Conservation (phyloP, 768 basidiomycete species). For the Stropharia rugosoannulata region DNA sequence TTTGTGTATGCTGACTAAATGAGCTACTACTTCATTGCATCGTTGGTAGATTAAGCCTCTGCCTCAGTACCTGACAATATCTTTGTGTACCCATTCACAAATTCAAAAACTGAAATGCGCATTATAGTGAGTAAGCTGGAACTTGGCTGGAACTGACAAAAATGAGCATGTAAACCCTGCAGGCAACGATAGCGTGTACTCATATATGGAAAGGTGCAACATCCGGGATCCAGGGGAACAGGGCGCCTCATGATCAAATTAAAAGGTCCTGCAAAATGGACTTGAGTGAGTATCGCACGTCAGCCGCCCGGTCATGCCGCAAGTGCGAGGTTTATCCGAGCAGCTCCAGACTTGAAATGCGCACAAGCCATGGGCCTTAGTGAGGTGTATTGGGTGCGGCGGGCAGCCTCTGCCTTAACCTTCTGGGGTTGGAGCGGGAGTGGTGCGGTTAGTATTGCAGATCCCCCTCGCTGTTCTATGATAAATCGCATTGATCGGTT, state of each 20-base stretch:
- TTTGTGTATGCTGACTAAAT: too few species aligned
- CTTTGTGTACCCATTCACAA: too few species aligned
- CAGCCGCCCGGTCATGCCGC: neutral
- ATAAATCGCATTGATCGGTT: neutral
- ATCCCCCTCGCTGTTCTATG: neutral
- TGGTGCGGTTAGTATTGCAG: neutral
- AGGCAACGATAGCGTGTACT: too few species aligned
- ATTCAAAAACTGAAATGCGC: too few species aligned
- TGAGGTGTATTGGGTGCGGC: neutral
- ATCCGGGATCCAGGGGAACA: neutral
- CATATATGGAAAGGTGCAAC: too few species aligned
- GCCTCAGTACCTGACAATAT: too few species aligned
- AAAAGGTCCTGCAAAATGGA: neutral
- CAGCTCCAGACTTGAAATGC: neutral
- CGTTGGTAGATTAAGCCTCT: too few species aligned
- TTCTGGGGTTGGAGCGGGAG: neutral
- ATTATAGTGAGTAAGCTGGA: too few species aligned
- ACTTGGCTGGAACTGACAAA: too few species aligned
- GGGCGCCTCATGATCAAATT: slow-evolving; percentile 4
- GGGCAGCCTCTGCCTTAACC: neutral
- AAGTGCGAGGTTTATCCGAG: slow-evolving; percentile 7
- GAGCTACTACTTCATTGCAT: too few species aligned
- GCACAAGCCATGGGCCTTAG: neutral
- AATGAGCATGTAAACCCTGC: too few species aligned
- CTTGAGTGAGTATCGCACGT: slow-evolving; percentile 1